These are phyloP conservation scores for Apiospora marii DNA, from an alignment of 2,329 filamentous ascomycete genomes.

Conservation along the genomic window DNA sequence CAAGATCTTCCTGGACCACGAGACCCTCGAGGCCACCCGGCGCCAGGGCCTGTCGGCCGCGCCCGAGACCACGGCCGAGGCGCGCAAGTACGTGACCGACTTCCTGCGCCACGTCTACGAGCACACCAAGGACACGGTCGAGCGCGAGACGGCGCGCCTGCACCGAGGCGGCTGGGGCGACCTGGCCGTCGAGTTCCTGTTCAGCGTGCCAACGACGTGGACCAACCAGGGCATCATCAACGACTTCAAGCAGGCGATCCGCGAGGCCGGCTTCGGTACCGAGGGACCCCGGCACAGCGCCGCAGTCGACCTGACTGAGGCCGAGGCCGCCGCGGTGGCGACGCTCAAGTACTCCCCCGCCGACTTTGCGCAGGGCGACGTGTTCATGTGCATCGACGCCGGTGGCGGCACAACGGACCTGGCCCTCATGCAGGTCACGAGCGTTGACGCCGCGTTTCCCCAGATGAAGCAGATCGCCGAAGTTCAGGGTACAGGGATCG, in stretches of 20 bases:
- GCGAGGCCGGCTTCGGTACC: conserved; percentile 56
- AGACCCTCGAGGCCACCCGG: conserved; percentile 52
- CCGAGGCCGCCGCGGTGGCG: conserved; percentile 56
- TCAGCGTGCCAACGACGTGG: conserved; percentile 67
- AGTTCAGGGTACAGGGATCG: conserved; percentile 55
- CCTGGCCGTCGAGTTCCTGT: conserved; percentile 60
- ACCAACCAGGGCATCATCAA: conserved; percentile 57
- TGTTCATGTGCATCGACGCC: conserved; percentile 54
- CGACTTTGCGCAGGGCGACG: conserved; percentile 45
- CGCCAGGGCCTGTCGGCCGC: conserved; percentile 51
- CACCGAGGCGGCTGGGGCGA: conserved; percentile 49
- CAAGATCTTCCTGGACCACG: conserved; percentile 61
- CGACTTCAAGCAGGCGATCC: conserved; percentile 56
- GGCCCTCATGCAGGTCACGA: conserved; percentile 50
- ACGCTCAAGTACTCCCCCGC: conserved; percentile 53
- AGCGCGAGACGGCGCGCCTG: conserved; percentile 46
- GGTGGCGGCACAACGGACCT: conserved; percentile 57
- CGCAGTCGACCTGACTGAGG: conserved; percentile 55
- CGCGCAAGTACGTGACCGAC: conserved; percentile 56
- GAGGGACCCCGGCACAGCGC: conserved; percentile 50
- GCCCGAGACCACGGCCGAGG: conserved; percentile 50
- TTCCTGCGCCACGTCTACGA: conserved; percentile 57
- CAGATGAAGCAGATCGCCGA: conserved; percentile 41
- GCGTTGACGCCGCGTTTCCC: conserved; percentile 38
- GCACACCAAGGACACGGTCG: conserved; percentile 55